Base-by-base conservation (phyloP, 345 rosid genomes). In the Citrus reticulata region DNA sequence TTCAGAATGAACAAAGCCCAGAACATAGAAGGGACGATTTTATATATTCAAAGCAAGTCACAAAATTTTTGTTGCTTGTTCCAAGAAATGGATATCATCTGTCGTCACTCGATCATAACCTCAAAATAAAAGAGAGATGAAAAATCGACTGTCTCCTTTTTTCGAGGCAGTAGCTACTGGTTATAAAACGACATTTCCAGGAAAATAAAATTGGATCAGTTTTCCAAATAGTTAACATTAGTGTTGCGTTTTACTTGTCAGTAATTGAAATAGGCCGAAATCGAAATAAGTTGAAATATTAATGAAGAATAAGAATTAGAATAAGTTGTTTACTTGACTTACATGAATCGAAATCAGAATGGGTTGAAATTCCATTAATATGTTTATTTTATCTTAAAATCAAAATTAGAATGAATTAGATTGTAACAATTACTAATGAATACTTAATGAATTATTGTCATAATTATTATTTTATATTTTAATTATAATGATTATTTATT, bases 291-390 rank as follows among this genome's bases (percentile, higher is more conserved):
- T 0, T 34, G 6, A 4, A 34, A 4, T 34, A 4, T 4, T 0
- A 34, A 34, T 34, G 1, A 4, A 32, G 0, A 4, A 5, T 34
- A 5, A 0, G 0, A 5, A 34, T 34, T 5, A 5, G 0, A 34
- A 5, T 34, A 34, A 34, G 0, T 34, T 34, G 0, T 34, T 34
- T 34, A 5, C 7, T 34, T 34, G 0, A 34, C 1, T 0, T 34
- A 34, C 0, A 34, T 34, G 0, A 5, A 34, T 34, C 1, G 1
- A 0, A 34, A 34, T 34, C 7, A 0, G 0, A 34, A 34, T 34
- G 7, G 7, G 1, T 0, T 34, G 0, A 0, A 34, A 34, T 34
- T 34, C 1, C 0, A 34, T 34, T 34, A 0, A 34, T 34, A 0
- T 5, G 1, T 34, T 5, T 34, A 34, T 34, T 34, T 34, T 34